Conservation (phyloP, 257 asterid species). For the Lycium barbarum region DNA sequence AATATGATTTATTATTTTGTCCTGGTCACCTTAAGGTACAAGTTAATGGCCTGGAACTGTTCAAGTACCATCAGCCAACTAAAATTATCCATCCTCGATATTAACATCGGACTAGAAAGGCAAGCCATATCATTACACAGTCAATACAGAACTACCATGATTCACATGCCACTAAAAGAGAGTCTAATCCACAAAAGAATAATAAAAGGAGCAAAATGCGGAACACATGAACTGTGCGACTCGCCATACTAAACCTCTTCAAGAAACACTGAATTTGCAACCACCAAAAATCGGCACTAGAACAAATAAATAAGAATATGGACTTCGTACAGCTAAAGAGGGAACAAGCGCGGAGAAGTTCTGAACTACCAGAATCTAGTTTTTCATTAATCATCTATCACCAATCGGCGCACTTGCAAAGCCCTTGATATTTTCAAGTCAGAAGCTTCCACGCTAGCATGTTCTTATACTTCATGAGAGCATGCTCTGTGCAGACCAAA, state of each 20-base stretch:
- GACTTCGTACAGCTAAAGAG: conserved; percentile 55
- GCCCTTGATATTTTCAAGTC: conserved; percentile 37
- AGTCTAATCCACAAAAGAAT: conserved; percentile 35
- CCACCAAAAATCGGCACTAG: conserved; percentile 49
- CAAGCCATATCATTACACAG: conserved; percentile 29
- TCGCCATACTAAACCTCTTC: conserved; percentile 43
- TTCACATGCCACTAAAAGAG: conserved; percentile 30
- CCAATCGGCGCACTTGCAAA: conserved; percentile 49
- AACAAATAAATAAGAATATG: conserved; percentile 53
- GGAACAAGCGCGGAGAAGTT: conserved; percentile 46
- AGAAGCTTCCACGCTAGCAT: conserved; percentile 35
- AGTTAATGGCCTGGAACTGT: not conserved
- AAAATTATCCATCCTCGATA: not conserved
- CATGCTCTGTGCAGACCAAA: conserved; percentile 48
- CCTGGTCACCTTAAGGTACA: not conserved
- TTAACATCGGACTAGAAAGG: not conserved
- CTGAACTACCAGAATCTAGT: conserved; percentile 44
- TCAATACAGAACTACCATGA: conserved; percentile 9
- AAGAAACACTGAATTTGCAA: conserved; percentile 43
- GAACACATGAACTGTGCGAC: conserved; percentile 31
- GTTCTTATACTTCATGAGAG: conserved; percentile 39
- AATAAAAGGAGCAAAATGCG: conserved; percentile 1
- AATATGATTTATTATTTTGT: not conserved
- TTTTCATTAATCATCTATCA: conserved; percentile 51
- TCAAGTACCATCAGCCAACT: not conserved